These are phyloP conservation scores for Xerocomus alliaceus DNA, from an alignment of 1,284 basidiomycete genomes.

Conservation along the genomic window DNA sequence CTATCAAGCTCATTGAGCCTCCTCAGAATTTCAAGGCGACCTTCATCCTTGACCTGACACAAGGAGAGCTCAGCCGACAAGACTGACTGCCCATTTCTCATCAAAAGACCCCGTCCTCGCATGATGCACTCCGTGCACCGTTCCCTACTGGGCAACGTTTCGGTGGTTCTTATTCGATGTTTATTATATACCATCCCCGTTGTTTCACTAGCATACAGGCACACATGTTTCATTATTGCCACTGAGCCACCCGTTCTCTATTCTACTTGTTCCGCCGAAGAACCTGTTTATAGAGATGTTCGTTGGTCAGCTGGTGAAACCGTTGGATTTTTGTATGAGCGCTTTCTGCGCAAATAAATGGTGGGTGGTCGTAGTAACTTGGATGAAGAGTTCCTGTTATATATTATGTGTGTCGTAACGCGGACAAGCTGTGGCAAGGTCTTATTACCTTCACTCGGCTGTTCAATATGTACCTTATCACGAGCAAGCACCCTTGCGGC, in stretches of 20 bases:
- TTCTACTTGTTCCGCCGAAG: constrained; percentile 7
- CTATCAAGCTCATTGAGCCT: constrained; percentile 76
- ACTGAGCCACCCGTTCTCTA: not conserved
- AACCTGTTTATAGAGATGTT: constrained; percentile 9
- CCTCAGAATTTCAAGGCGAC: constrained; percentile 71
- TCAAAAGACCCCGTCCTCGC: not conserved
- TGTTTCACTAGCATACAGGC: constrained; percentile 30
- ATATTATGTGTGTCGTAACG: too few relatives aligned
- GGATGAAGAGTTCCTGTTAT: too few relatives aligned
- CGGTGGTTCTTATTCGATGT: constrained; percentile 31
- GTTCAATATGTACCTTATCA: too few relatives aligned
- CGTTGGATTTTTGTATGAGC: too few relatives aligned
- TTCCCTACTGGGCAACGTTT: constrained; percentile 1
- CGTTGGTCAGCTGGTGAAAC: not conserved
- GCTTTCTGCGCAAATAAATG: too few relatives aligned
- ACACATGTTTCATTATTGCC: constrained; percentile 26
- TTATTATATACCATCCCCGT: constrained; percentile 23
- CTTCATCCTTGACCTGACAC: constrained; percentile 79
- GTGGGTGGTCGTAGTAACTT: too few relatives aligned
- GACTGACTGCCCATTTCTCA: constrained; percentile 48
- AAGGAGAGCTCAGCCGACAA: constrained; percentile 78
- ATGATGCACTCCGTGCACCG: not conserved
- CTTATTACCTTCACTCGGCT: not conserved
- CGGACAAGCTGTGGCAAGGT: too few relatives aligned
- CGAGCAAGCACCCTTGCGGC: too few relatives aligned